phyloP scores from a whole-genome alignment of 2,329 filamentous ascomycete genomes.

The Verticillium nonalfalfae region DNA sequence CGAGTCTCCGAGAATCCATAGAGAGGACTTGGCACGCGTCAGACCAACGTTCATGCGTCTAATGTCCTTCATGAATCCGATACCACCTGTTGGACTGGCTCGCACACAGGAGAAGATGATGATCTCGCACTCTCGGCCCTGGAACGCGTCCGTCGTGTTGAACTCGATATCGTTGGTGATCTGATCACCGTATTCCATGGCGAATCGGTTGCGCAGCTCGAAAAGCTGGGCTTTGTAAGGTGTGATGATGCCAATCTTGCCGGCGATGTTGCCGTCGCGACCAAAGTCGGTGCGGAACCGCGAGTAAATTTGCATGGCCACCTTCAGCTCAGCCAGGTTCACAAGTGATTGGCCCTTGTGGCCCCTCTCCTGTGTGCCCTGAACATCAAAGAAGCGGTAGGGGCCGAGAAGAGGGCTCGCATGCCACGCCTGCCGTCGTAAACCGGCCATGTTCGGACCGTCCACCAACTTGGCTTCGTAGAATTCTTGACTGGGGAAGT shows the following conservation, averaged over 20 bases:
- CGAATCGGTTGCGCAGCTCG: constrained; percentile 72
- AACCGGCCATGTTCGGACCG: constrained; percentile 71
- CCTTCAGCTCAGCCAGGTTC: constrained; percentile 79
- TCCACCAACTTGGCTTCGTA: constrained; percentile 86
- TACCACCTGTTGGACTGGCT: constrained; percentile 85
- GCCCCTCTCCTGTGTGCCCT: constrained; percentile 79
- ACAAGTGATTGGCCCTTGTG: constrained; percentile 81
- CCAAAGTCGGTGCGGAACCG: constrained; percentile 68
- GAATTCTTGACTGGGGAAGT: constrained; percentile 84
- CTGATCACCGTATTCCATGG: constrained; percentile 61
- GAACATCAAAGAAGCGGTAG: constrained; percentile 95
- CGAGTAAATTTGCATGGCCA: constrained; percentile 79
- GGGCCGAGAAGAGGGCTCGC: constrained; percentile 73
- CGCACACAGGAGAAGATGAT: constrained; percentile 99
- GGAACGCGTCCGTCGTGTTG: constrained; percentile 97
- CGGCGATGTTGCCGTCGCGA: constrained; percentile 58
- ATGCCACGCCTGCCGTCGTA: constrained; percentile 83
- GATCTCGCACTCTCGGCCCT: constrained; percentile 92
- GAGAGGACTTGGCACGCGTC: constrained; percentile 89
- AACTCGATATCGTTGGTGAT: constrained; percentile 85
- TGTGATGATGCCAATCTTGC: constrained; percentile 94
- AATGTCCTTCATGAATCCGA: constrained; percentile 97
- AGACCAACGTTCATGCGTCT: constrained; percentile 98
- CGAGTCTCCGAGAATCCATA: constrained; percentile 95
- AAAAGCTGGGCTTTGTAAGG: constrained; percentile 92